A percentile compares a stretch with the other conserved stretches of the same genome.
Evolutionary conservation across 1,284 basidiomycete genomes (phyloP).

Genomic region (Leucoagaricus sp.): DNA sequence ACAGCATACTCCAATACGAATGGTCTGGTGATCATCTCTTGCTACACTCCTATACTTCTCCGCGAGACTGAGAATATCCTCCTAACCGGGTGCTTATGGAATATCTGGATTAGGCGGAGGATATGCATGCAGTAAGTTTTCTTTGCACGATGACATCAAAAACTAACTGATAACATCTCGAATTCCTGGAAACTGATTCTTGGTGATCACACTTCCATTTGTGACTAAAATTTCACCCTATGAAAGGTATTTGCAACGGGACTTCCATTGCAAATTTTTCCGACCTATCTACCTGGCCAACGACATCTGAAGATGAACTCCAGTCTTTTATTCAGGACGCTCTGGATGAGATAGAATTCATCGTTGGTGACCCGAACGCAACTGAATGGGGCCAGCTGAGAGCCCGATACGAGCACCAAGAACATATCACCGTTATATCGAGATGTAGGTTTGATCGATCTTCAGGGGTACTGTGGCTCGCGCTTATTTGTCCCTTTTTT

Average conservation of each 20-base stretch:
- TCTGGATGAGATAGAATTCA: slow-evolving; percentile 40
- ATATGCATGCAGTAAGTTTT: slow-evolving; percentile 34
- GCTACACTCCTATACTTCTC: no score
- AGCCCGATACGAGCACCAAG: slow-evolving; percentile 36
- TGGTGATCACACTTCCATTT: no score
- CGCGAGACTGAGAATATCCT: no score
- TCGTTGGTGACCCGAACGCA: slow-evolving; percentile 32
- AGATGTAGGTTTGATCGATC: no score
- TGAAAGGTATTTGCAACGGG: slow-evolving; percentile 38
- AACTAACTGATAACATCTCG: no score
- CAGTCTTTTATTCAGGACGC: slow-evolving; percentile 36
- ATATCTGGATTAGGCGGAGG: slow-evolving; percentile 42
- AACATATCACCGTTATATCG: slow-evolving; percentile 40
- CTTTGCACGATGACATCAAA: no score
- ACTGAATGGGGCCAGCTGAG: slow-evolving; percentile 37
- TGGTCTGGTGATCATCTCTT: slow-evolving; percentile 31
- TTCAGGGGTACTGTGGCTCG: no score
- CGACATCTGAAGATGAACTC: slow-evolving; percentile 35
- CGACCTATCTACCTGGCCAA: slow-evolving; percentile 27
- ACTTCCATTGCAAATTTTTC: slow-evolving; percentile 35
- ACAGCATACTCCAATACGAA: slow-evolving; percentile 39
- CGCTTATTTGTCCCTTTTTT: no score
- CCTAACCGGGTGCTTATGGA: slow-evolving; percentile 43
- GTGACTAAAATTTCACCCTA: no score
- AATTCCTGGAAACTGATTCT: no score